These are phyloP conservation scores for Mycena chlorophos DNA, from an alignment of 768 basidiomycete species.

Conservation along the genomic window DNA sequence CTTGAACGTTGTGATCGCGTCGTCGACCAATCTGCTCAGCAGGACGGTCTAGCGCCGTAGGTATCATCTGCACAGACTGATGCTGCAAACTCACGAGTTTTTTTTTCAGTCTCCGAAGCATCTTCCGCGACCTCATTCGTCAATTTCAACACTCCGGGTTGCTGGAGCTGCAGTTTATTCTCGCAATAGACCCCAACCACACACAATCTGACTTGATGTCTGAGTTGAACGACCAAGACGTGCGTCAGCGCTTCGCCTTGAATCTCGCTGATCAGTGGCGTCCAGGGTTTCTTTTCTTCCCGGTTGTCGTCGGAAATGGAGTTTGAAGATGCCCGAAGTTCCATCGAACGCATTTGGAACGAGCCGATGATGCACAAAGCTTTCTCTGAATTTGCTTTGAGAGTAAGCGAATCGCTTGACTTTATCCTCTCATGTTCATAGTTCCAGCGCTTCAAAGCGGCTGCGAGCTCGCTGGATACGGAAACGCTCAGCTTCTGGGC, in stretches of 20 bases:
- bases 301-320: slow-evolving; percentile 55
- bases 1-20: slow-evolving; percentile 54
- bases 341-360: slow-evolving; percentile 48
- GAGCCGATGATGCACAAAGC: slow-evolving; percentile 57
- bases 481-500: slow-evolving; percentile 73
- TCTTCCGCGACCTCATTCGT: slow-evolving; percentile 53
- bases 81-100: neutral
- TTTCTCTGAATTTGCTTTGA: slow-evolving; percentile 57
- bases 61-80: slow-evolving; percentile 7
- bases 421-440: slow-evolving; percentile 6
- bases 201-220: slow-evolving; percentile 63
- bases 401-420: slow-evolving; percentile 42
- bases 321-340: slow-evolving; percentile 37
- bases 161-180: slow-evolving; percentile 52
- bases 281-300: slow-evolving; percentile 57
- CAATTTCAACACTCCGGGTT: slow-evolving; percentile 55
- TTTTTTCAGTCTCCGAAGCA: slow-evolving; percentile 31
- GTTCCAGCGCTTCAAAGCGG: slow-evolving; percentile 57
- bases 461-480: slow-evolving; percentile 56
- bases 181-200: slow-evolving; percentile 56
- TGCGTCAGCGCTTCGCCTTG: slow-evolving; percentile 28
- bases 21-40: slow-evolving; percentile 34
- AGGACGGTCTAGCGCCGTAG: slow-evolving; percentile 32
- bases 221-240: slow-evolving; percentile 57
- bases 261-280: slow-evolving; percentile 12